Conservation (phyloP, 495 filamentous ascomycete species). For the Daldinia concentrica region DNA sequence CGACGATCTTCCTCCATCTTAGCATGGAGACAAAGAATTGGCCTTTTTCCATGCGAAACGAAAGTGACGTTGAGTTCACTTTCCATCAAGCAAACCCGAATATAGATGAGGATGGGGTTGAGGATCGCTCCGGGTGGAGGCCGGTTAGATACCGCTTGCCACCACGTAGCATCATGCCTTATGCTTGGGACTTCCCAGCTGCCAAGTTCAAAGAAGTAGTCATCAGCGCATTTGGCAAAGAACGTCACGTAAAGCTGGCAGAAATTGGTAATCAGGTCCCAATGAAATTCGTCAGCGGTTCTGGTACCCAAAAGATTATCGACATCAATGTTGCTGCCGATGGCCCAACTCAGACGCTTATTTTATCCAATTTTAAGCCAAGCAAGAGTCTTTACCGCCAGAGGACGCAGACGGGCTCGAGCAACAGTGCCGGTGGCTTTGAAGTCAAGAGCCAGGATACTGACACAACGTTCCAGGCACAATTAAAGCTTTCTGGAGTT, state of each 20-base stretch:
- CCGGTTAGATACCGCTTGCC: constrained; percentile 94
- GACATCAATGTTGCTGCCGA: constrained; percentile 96
- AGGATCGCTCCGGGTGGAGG: constrained; percentile 85
- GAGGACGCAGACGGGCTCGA: constrained; percentile 70
- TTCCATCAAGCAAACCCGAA: constrained; percentile 85
- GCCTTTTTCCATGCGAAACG: constrained; percentile 98
- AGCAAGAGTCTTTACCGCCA: constrained; percentile 96
- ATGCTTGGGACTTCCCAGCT: constrained; percentile 98
- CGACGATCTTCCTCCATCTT: constrained; percentile 92
- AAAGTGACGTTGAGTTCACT: constrained; percentile 93
- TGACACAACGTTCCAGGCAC: constrained; percentile 85
- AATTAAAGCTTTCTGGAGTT: constrained; percentile 86
- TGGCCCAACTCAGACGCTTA: constrained; percentile 92
- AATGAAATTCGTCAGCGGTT: constrained; percentile 74
- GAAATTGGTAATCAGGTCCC: constrained; percentile 96
- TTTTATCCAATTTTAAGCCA: constrained; percentile 91
- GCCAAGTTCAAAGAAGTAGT: constrained; percentile 95
- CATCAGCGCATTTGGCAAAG: constrained; percentile 78
- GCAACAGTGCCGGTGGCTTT: constrained; percentile 69
- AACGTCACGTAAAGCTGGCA: constrained; percentile 89
- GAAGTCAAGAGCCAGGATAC: constrained; percentile 93
- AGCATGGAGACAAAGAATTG: constrained; percentile 91
- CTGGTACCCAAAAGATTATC: constrained; percentile 78
- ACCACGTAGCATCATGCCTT: constrained; percentile 96
- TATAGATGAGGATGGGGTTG: constrained; percentile 81